These are phyloP conservation scores for Candida tropicalis DNA, from an alignment of 1,139 yeast genomes.

Conservation along the genomic window DNA sequence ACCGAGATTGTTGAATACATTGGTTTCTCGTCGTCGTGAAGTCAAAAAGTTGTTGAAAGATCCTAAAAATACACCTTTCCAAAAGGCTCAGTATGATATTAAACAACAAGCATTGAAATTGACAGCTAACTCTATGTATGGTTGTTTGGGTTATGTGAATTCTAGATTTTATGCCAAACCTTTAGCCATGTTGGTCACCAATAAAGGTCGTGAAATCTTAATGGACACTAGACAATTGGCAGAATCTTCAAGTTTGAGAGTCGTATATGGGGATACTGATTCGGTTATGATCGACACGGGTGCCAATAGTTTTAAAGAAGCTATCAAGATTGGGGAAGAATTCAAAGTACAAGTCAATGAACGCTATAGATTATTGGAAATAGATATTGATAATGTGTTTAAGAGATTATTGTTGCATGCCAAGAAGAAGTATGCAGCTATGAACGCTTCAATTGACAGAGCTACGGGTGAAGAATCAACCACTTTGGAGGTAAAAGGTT, in stretches of 20 bases:
- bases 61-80: conserved; percentile 62
- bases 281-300: conserved; percentile 98
- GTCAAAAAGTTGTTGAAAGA: conserved; percentile 86
- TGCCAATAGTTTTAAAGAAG: conserved; percentile 66
- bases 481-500: conserved; percentile 86
- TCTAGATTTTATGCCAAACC: conserved; percentile 97
- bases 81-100: conserved; percentile 83
- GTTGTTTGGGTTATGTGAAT: conserved; percentile 91
- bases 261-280: conserved; percentile 98
- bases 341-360: conserved; percentile 88
- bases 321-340: conserved; percentile 79
- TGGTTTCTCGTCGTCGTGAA: conserved; percentile 90
- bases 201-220: conserved; percentile 93
- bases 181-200: conserved; percentile 92
- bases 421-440: conserved; percentile 98
- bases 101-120: conserved; percentile 95
- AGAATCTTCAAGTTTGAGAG: conserved; percentile 78
- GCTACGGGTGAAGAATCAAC: conserved; percentile 54
- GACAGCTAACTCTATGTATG: conserved; percentile 99
- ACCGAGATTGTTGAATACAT: conserved; percentile 78
- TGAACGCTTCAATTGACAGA: conserved; percentile 55
- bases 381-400: conserved; percentile 93
- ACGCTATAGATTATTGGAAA: conserved; percentile 82
- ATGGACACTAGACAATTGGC: conserved; percentile 94
- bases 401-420: conserved; percentile 84